Evolutionary conservation across 768 basidiomycete species (phyloP), one percentile per base, ranked within the genome.

Genomic region (Calocybe indica): DNA sequence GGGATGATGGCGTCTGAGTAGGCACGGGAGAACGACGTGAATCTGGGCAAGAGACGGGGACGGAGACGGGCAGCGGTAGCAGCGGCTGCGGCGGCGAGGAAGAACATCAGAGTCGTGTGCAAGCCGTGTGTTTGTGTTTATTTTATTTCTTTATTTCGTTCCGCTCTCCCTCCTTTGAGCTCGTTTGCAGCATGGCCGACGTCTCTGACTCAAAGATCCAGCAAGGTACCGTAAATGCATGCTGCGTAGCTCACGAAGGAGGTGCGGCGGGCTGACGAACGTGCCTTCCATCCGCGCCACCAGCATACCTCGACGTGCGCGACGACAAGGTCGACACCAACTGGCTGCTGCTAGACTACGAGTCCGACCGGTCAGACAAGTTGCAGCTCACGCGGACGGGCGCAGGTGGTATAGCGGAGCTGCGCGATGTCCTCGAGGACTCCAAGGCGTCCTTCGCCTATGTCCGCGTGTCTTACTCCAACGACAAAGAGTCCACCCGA

Each of bases 291-390:
- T 22, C 22, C 22, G 22, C 22, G 22, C 22, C 22, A 22, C 22
- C 62, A 91, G 94, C 92, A 31, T 95, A 96, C 75, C 73, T 79
- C 64, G 88, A 92, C 55, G 85, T 96, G 46, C 84, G 93, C 55
- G 75, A 73, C 52, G 83, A 90, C 75, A 92, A 92, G 61, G 75
- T 83, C 35, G 87, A 89, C 30, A 88, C 82, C 31, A 96, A 88
- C 63, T 97, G 92, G 92, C 61, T 94, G 39, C 72, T 97, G 48
- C 68, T 96, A 49, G 89, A 95, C 63, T 98, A 97, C 64, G 85
- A 87, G 77, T 75, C 75, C 58, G 87, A 89, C 65, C 76, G 79
- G 57, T 88, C 85, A 32, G 89, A 95, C 76, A 88, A 79, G 61
- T 80, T 96, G 56, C 63, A 69, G 54, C 70, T 97, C 59, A 85